Evolutionary conservation across 176 grass and related monocot genomes (phyloP), one percentile per base, ranked within the genome.

Genomic region (Pontederia paniculata): DNA sequence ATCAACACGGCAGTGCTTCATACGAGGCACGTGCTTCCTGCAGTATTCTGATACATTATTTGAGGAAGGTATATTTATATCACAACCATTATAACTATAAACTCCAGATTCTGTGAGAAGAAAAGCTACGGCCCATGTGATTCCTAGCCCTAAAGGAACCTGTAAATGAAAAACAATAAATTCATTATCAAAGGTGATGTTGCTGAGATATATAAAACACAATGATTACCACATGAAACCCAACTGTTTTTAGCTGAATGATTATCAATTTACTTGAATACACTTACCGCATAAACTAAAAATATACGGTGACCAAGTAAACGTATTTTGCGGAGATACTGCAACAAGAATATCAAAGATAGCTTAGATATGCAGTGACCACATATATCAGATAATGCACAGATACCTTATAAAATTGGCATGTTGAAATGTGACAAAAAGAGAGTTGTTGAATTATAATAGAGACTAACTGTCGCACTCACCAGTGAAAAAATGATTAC

Each of bases 321-420:
- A 42, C 87, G 89, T 79, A 98, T 88, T 73, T 97, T 98, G 22
- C 93, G 83, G 48, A 98, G 83, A 63, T 98, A 91, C 93, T 98
- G 80, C 56, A 48, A 54, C 49, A 76, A 62, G 45, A 10, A 21
- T 74, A 63, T 66, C 17, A 75, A 53, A 74, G 23, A 50, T 23
- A 79, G 81, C 84, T 88, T 73, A 76, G 63, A 73, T 55, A 0
- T n/a, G 65, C 51, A 60, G 66, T 41, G 45, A 21, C 42, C 48
- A 50, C 12, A 15, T 12, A 50, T 12, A 48, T 48, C 45, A 20
- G 10, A 8, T 8, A 61, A 44, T 12, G 45, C 45, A 12, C 10
- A 48, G 45, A 48, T 12, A 48, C 45, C 2, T 10, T 12, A 48
- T 12, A 14, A 48, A 12, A 48, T 14, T 48, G 45, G 12, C 10